Percentiles rank a stretch among this genome's conserved stretches.
Conservation (phyloP, 192 early-diverging fungal species). For the Backusella psychrophila region DNA sequence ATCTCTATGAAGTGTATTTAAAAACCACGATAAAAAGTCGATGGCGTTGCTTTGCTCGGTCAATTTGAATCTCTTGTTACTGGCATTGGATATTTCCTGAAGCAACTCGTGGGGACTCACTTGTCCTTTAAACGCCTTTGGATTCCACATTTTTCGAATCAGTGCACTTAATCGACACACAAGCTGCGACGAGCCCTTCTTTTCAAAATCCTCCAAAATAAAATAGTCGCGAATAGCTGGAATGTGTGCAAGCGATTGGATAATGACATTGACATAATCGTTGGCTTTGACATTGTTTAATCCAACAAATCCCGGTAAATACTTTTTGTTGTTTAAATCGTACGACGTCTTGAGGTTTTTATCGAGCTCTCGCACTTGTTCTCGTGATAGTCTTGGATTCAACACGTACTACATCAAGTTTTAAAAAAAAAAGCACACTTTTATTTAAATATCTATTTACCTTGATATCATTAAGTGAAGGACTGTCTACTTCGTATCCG, state of each 20-base stretch:
- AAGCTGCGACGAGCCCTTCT: slow-evolving; percentile 45
- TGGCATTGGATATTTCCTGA: slow-evolving; percentile 87
- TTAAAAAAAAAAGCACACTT: no score
- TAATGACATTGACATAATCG: slow-evolving; percentile 90
- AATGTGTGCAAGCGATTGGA: slow-evolving; percentile 87
- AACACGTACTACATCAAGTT: slow-evolving; percentile 65
- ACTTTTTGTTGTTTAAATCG: slow-evolving; percentile 85
- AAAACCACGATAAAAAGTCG: slow-evolving; percentile 88
- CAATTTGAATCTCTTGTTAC: slow-evolving; percentile 75
- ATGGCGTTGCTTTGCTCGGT: slow-evolving; percentile 81
- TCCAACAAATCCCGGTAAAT: slow-evolving; percentile 90
- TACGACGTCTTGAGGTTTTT: slow-evolving; percentile 53
- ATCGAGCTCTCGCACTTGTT: slow-evolving; percentile 70
- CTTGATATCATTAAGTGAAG: slow-evolving; percentile 91
- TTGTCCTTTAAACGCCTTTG: slow-evolving; percentile 89
- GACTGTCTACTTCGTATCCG: slow-evolving; percentile 84
- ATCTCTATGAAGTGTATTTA: slow-evolving; percentile 86
- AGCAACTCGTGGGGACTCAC: slow-evolving; percentile 94
- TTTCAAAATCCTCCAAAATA: slow-evolving; percentile 59
- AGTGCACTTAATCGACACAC: slow-evolving; percentile 76
- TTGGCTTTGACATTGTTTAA: slow-evolving; percentile 94
- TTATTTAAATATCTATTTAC: slow-evolving; percentile 32
- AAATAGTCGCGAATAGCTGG: slow-evolving; percentile 82
- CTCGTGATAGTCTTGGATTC: slow-evolving; percentile 71
- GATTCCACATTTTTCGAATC: slow-evolving; percentile 91